Evolutionary conservation across 768 basidiomycete species (phyloP), one percentile per base, ranked within the genome.

Genomic region (Leccinum truebloodii): DNA sequence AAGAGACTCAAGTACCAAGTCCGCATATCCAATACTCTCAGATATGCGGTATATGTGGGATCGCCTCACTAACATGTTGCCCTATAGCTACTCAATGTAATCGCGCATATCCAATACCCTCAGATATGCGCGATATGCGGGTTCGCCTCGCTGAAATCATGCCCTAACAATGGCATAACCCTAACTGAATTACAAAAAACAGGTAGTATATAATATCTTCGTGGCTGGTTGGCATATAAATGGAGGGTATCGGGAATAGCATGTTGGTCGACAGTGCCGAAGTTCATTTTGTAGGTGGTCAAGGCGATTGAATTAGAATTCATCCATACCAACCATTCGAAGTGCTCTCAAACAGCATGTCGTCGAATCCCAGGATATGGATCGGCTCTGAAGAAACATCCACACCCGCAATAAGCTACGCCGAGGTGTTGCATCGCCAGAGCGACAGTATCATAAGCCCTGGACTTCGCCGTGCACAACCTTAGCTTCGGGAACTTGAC

Each of bases 321-420:
- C 68, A 1, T 59, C 46, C 52, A 70, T 58, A n/a, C 41, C 10
- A 8, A 44, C 2, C 1, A 69, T 22, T 22, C 22, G 22, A 65
- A 3, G 55, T 3, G 3, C 49, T 34, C 9, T 65, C 60, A 14
- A 69, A 65, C 57, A 67, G 60, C 20, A 44, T 44, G 9, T 70
- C 68, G 20, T 69, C 68, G 24, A 70, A 65, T 1, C 30, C 61
- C 1, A 57, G 16, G 7, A 54, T 5, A 9, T 63, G 46, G 41
- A 63, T 58, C 16, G n/a, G 55, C 8, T 49, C 59, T 6, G 44
- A 26, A 12, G 26, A 26, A 28, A 60, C 0, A 2, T 66, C 67
- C 12, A 64, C 20, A 0, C 65, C 61, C 0, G 59, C 65, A 2
- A 60, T 58, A 1, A 2, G 62, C 58, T 0, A 32, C 1, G 14